Evolutionary conservation across 176 grass and related monocot genomes (phyloP), one percentile per base, ranked within the genome.

Genomic region (Thinopyrum elongatum): DNA sequence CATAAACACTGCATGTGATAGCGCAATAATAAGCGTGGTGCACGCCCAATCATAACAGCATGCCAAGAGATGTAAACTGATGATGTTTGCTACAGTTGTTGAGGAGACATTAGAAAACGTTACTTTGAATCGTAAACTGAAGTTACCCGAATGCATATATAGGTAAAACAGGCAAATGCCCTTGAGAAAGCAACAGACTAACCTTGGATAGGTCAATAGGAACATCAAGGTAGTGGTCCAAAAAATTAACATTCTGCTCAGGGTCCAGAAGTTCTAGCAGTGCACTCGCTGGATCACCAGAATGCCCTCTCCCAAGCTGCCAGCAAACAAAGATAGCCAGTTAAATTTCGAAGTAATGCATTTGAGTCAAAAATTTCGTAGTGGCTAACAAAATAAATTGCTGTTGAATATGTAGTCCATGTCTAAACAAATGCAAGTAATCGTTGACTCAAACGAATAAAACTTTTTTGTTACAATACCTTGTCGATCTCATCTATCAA

Each of bases 401-500:
- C 0, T 77, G 46, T 46, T 57, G 2, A 66, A 87, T 79, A 78
- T 74, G n/a, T 65, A 70, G 47, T 71, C 82, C 76, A 49, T 42
- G 36, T 73, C 42, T 27, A 70, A 74, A 41, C 72, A 13, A 17
- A 80, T 73, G 79, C 65, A 72, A 86, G 64, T 30, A 78, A 67
- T 75, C 77, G 71, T 23, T 22, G 34, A 61, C 66, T 47, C 17
- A 83, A 83, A 87, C 65, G 31, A 89, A 70, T 62, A 79, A 41
- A 80, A 49, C 8, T 19, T 9, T 21, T 39, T 59, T 61, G 35
- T 86, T 74, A 65, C 21, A 80, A 78, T 87, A 99, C 97, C 97
- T 99, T 99, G 82, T 99, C 97, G 23, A 99, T 99, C 77, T 99
- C 97, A 87, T 99, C 97, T 86, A 99, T 99, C 80, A 99, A 74